These are phyloP conservation scores for Dunaliella primolecta DNA, from an alignment of 139 green algal species.

Conservation along the genomic window DNA sequence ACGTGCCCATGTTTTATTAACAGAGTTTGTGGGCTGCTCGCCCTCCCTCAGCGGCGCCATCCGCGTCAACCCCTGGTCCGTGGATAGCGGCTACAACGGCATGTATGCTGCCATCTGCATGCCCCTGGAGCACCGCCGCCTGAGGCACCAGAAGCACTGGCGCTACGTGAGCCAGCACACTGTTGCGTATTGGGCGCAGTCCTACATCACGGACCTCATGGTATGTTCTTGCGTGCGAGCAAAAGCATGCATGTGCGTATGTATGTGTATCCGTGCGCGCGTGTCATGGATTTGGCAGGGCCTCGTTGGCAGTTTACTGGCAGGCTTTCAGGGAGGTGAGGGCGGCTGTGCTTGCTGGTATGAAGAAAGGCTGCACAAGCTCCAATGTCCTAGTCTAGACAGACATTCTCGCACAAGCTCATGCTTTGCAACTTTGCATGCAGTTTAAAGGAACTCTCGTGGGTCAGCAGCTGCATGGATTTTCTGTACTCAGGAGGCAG, in stretches of 20 bases:
- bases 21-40: conserved; percentile 98
- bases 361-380: no score
- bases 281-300: no score
- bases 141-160: conserved; percentile 97
- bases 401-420: no score
- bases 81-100: conserved; percentile 85
- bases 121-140: conserved; percentile 58
- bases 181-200: conserved; percentile 89
- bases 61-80: conserved; percentile 95
- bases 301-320: background rate
- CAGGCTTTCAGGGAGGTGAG: no score
- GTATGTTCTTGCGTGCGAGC: no score
- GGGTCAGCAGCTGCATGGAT: no score
- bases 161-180: conserved; percentile 92
- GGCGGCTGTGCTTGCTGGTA: no score
- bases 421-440: no score
- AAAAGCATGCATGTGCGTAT: background rate
- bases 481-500: no score
- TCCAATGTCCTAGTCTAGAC: no score
- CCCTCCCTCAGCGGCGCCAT: conserved; percentile 90
- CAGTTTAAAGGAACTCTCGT: no score
- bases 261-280: background rate
- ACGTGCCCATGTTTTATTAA: no score
- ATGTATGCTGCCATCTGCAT: conserved; percentile 81
- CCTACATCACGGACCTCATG: conserved; percentile 74